phyloP scores from a whole-genome alignment of 164 flowering plant species.

The Aristolochia contorta region DNA sequence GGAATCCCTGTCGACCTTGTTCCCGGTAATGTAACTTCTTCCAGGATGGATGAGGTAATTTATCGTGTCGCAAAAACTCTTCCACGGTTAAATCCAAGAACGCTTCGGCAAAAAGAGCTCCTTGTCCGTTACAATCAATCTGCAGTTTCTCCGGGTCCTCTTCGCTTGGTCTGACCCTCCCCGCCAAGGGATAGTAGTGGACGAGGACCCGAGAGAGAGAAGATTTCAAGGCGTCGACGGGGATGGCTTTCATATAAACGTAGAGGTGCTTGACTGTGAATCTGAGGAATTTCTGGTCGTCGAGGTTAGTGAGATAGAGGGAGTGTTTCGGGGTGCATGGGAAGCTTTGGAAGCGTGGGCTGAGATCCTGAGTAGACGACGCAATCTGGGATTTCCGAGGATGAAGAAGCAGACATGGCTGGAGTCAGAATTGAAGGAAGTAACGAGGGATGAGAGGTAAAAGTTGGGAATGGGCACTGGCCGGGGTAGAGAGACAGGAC shows the following conservation, averaged over 20 bases:
- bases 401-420: slow-evolving; percentile 27
- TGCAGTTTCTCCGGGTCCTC: slow-evolving; percentile 42
- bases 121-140: slow-evolving; percentile 76
- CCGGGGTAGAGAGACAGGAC: too few relatives aligned
- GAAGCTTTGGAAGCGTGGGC: slow-evolving; percentile 41
- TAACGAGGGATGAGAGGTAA: too few relatives aligned
- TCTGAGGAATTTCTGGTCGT: slow-evolving; percentile 76
- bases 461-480: too few relatives aligned
- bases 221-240: slow-evolving; percentile 26
- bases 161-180: slow-evolving; percentile 40
- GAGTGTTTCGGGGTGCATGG: slow-evolving; percentile 64
- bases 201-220: slow-evolving; percentile 64
- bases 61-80: slow-evolving; percentile 40
- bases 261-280: slow-evolving; percentile 77
- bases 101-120: slow-evolving; percentile 80
- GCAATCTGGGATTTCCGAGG: slow-evolving; percentile 65
- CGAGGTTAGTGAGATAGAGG: slow-evolving; percentile 74
- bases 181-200: slow-evolving; percentile 85
- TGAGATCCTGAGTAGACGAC: slow-evolving; percentile 20
- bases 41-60: slow-evolving; percentile 75
- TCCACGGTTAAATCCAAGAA: slow-evolving; percentile 55
- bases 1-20: slow-evolving; percentile 49
- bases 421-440: neutral
- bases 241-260: slow-evolving; percentile 35
- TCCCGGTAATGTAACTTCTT: slow-evolving; percentile 65